Base-by-base conservation (phyloP, 225 moss, liverwort and hornwort species). In the Bryum argenteum region DNA sequence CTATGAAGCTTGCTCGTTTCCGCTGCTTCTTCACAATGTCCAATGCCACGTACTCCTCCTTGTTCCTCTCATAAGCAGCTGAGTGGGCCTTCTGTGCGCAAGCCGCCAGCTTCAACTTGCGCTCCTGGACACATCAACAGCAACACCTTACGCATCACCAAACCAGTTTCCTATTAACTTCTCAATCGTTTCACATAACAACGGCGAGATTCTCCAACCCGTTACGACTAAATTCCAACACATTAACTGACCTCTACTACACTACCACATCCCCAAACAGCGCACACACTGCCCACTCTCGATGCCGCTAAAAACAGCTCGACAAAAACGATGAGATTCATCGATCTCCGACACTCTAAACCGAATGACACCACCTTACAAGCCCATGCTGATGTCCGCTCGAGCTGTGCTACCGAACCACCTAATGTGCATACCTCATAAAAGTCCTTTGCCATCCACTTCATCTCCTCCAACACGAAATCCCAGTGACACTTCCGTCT, bases 391-490 rank as follows among this genome's bases (percentile, higher is more conserved):
- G 17, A 1, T 12, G 59, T 4, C 3, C 20, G 52, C 51, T 33
- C 33, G 21, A 10, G 1, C 16, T 20, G 23, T 54, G 33, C 33
- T 26, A n/a, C 17, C 20, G 7, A 53, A 70, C 10, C 1, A 8
- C 1, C 1, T 0, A 22, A 15, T 33, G 28, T 22, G 37, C 0
- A 48, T 78, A 95, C 94, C 94, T 92, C 89, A 74, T 79, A 86
- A 67, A 95, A 81, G 81, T 95, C 95, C 72, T 86, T 89, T 73
- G 95, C 95, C 85, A 95, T 77, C 95, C 95, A 95, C 17, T 77
- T 44, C 92, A 95, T 92, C 79, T 95, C 95, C 71, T 90, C 89
- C 17, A 95, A 78, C 48, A 95, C 79, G 61, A 85, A 92, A 77
- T 95, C 92, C 95, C 92, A 95, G 45, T 95, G 92, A 42, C 80